These are phyloP conservation scores for Eucommia ulmoides DNA, from an alignment of 257 asterid species.

Conservation along the genomic window DNA sequence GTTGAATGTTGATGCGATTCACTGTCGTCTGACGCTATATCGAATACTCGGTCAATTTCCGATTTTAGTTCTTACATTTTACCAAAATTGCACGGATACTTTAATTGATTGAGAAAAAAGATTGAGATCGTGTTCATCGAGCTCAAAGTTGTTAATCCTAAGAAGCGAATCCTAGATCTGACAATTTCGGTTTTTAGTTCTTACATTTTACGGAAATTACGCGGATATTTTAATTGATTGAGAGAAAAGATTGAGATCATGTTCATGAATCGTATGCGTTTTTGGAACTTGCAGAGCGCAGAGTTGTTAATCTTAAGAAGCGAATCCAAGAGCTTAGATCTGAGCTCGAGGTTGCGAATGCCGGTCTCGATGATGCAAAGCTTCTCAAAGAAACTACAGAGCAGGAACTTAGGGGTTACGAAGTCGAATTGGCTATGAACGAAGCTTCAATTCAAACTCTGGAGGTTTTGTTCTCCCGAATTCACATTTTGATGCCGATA, in stretches of 20 bases:
- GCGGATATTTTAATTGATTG: background rate
- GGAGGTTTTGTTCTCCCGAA: constrained; percentile 28
- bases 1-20: too few relatives aligned
- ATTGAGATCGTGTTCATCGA: background rate
- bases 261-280: too few relatives aligned
- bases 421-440: constrained; percentile 51
- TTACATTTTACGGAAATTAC: constrained; percentile 3
- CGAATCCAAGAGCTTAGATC: constrained; percentile 44
- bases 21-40: background rate
- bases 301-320: constrained; percentile 45
- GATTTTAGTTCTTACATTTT: background rate
- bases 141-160: background rate
- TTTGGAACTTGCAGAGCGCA: too few relatives aligned
- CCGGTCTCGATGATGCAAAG: constrained; percentile 51
- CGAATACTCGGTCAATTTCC: background rate
- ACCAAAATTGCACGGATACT: background rate
- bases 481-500: too few relatives aligned
- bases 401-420: constrained; percentile 64
- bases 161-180: background rate
- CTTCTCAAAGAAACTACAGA: constrained; percentile 44
- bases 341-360: constrained; percentile 33
- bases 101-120: background rate
- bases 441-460: constrained; percentile 50
- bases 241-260: background rate
- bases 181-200: background rate